Evolutionary conservation across 345 rosid species (phyloP), one percentile per base, ranked within the genome.

Genomic region (Murraya koenigii): DNA sequence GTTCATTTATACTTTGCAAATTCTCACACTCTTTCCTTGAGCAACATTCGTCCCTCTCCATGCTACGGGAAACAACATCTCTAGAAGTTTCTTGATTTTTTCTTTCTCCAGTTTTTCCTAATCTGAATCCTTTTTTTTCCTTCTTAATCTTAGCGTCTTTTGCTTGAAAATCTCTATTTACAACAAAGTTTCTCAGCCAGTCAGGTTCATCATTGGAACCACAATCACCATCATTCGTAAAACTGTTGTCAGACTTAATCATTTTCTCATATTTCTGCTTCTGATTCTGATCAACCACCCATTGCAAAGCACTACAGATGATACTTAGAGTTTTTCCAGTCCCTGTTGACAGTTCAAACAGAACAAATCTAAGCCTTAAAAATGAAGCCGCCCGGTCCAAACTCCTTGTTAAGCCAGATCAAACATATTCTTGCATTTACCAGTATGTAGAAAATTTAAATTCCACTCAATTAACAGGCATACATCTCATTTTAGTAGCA

Each of bases 281-380:
- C 69, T 85, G 82, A 83, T 84, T 90, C 74, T 84, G 91, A 83
- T 92, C 92, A 77, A 79, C 75, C 41, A 92, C 86, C 99, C 98
- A 93, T 74, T 95, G 96, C 72, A 95, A 83, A 74, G 91, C 85
- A 75, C 97, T 88, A 54, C 97, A 95, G 72, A 95, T 95, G 23
- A 95, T 90, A 84, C 97, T 92, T 7, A 92, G 86, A 30, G 98
- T 93, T 86, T 95, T 93, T 2, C 98, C 99, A 39, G 99, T 95
- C 68, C 99, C 99, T 93, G 73, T 28, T 64, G 8, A 44, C 67
- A 55, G 47, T 72, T 33, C 25, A 71, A 10, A 81, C 2, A 64
- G 67, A 68, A 32, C 32, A 64, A 55, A 20, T 35, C 38, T 55
- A 72, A 59, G n/a, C 54, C 25, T 26, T 47, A 32, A 66, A 76